phyloP scores from a whole-genome alignment of 2,329 filamentous ascomycete species.

The Neonectria punicea region DNA sequence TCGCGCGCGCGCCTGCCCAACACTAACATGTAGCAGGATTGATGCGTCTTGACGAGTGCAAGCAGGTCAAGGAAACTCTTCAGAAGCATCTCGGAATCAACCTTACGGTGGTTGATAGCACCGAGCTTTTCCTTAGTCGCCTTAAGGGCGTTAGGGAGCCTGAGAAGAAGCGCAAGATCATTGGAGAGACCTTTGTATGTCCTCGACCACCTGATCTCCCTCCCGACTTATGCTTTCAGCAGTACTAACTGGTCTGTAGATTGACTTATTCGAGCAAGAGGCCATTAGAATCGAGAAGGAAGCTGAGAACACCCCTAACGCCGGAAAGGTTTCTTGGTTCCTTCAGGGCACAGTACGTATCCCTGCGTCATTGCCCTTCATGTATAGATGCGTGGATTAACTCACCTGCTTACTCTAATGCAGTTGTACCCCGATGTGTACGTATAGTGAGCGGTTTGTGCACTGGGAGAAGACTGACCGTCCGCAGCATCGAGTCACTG shows the following conservation, averaged over 20 bases:
- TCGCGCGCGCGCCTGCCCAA: constrained; percentile 24
- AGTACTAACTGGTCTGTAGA: too few species aligned
- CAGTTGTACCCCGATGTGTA: background rate
- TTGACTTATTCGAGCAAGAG: too few species aligned
- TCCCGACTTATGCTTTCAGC: too few species aligned
- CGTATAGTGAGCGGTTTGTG: background rate
- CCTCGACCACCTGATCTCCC: too few species aligned
- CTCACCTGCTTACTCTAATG: constrained; percentile 70
- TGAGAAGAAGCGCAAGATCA: constrained; percentile 91
- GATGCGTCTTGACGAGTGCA: constrained; percentile 86
- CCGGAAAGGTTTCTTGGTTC: constrained; percentile 86
- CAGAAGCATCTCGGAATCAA: constrained; percentile 87
- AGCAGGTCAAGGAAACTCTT: constrained; percentile 83
- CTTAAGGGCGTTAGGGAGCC: constrained; percentile 82
- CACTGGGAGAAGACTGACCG: background rate
- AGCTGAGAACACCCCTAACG: constrained; percentile 72
- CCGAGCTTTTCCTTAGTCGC: constrained; percentile 78
- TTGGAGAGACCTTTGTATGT: constrained; percentile 69
- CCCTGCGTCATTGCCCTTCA: background rate
- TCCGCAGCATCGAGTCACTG: constrained; percentile 56
- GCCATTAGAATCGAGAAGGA: constrained; percentile 70
- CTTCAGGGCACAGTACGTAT: constrained; percentile 76
- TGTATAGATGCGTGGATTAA: constrained; percentile 47
- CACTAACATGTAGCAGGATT: constrained; percentile 51
- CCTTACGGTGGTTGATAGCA: constrained; percentile 85